Percentiles rank a stretch among this genome's conserved stretches.
phyloP scores from a whole-genome alignment of 2,329 filamentous ascomycete species.

The Colletotrichum shisoi region DNA sequence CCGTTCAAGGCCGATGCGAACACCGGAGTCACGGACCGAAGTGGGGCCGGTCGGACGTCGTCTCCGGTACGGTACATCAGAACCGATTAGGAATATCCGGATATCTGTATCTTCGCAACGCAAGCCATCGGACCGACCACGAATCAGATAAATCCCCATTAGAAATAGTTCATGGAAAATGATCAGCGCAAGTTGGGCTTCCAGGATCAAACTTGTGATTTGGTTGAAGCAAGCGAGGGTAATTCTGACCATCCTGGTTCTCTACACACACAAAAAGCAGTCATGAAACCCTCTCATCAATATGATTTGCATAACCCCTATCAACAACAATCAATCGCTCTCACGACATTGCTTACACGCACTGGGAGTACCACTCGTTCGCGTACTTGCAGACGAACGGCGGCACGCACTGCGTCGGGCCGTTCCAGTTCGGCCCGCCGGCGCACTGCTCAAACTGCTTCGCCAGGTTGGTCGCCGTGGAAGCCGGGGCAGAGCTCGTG shows the following conservation, averaged over 20 bases:
- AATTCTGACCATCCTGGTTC: not conserved
- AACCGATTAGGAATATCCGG: too few relatives aligned
- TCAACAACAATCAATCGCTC: not conserved
- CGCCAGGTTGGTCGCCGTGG: conserved; percentile 34
- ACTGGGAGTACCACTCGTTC: conserved; percentile 56
- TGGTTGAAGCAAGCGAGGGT: not conserved
- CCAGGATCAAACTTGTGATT: too few relatives aligned
- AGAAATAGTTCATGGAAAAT: not conserved
- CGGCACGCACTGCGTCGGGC: conserved; percentile 51
- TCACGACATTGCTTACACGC: conserved; percentile 45
- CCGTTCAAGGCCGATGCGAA: too few relatives aligned
- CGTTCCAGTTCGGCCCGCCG: conserved; percentile 52
- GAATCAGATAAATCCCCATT: too few relatives aligned
- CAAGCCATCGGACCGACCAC: too few relatives aligned
- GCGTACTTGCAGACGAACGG: conserved; percentile 50
- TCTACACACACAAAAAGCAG: too few relatives aligned
- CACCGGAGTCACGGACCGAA: too few relatives aligned
- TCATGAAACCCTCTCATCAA: too few relatives aligned
- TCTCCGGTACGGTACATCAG: too few relatives aligned
- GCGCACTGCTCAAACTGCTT: conserved; percentile 49
- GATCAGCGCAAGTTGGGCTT: not conserved
- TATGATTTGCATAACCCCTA: too few relatives aligned
- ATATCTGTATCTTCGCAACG: too few relatives aligned
- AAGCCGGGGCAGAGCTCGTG: conserved; percentile 22
- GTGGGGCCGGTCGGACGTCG: too few relatives aligned